A percentile compares a stretch with the other conserved stretches of the same genome.
Conservation (phyloP, 1,139 yeast species). For the Kodamaea ohmeri region DNA sequence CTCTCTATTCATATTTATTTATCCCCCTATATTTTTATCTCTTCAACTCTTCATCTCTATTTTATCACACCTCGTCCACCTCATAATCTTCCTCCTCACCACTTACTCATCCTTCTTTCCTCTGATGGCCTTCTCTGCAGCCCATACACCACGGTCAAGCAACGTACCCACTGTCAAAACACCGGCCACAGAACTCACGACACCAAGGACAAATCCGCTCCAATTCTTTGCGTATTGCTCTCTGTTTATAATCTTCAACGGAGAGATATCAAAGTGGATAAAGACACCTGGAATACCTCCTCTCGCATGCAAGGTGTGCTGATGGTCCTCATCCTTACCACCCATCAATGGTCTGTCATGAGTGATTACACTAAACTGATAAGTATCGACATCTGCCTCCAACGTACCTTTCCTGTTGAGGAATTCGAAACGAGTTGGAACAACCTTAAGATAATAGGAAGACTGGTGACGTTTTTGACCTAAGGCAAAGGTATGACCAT, state of each 20-base stretch:
- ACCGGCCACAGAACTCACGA: constrained; percentile 88
- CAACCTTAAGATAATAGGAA: constrained; percentile 84
- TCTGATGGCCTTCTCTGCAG: constrained; percentile 76
- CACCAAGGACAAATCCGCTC: constrained; percentile 83
- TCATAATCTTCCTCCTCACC: background rate
- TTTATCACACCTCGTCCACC: background rate
- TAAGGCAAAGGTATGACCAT: constrained; percentile 44
- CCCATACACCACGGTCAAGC: constrained; percentile 83
- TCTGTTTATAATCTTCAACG: constrained; percentile 83
- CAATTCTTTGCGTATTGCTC: constrained; percentile 78
- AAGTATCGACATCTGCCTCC: constrained; percentile 56
- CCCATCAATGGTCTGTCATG: constrained; percentile 85
- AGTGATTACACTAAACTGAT: constrained; percentile 86
- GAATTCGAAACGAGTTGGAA: constrained; percentile 81
- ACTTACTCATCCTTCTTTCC: constrained; percentile 62
- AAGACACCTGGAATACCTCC: constrained; percentile 94
- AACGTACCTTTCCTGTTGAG: constrained; percentile 42
- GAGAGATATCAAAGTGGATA: constrained; percentile 87
- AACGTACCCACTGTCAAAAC: constrained; percentile 90
- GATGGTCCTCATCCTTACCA: constrained; percentile 89
- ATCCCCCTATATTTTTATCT: no score
- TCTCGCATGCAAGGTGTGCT: constrained; percentile 74
- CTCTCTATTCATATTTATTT: background rate
- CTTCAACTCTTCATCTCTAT: background rate
- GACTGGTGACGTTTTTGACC: constrained; percentile 61